A percentile compares a stretch with the other conserved stretches of the same genome.
phyloP scores from a whole-genome alignment of 768 basidiomycete genomes.

The Rhodotorula diobovata region DNA sequence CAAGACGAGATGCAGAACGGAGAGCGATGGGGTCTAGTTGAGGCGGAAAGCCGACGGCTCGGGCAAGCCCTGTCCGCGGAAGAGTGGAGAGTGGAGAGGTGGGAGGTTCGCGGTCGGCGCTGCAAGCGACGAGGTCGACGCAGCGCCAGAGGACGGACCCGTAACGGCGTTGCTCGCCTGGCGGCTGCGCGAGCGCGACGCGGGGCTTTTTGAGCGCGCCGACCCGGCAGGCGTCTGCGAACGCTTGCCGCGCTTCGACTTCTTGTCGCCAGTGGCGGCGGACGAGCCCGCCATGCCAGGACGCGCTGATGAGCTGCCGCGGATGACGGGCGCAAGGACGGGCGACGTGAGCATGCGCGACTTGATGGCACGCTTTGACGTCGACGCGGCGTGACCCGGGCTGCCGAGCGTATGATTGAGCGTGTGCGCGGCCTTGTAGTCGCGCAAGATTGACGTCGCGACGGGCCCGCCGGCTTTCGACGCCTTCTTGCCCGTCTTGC shows the following conservation, averaged over 20 bases:
- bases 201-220: background rate
- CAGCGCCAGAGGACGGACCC: background rate
- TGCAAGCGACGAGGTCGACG: background rate
- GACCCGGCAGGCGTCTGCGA: background rate
- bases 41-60: background rate
- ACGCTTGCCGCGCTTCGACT: conserved; percentile 12
- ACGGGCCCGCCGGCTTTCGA: background rate
- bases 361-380: conserved; percentile 12
- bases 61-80: conserved; percentile 1
- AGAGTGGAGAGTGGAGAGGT: conserved; percentile 23
- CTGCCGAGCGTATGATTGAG: conserved; percentile 28
- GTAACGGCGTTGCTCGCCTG: background rate
- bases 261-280: background rate
- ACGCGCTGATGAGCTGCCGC: background rate
- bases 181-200: background rate
- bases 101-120: conserved; percentile 18
- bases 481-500: background rate
- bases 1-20: background rate
- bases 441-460: conserved; percentile 22
- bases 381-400: background rate
- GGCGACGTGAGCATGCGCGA: conserved; percentile 32
- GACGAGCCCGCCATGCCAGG: background rate
- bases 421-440: conserved; percentile 20
- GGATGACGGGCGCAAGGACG: conserved; percentile 15
- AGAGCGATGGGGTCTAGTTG: background rate